Percentiles rank a stretch among this genome's conserved stretches.
Conservation (phyloP, 1,139 yeast species). For the Geotrichum europaeum region DNA sequence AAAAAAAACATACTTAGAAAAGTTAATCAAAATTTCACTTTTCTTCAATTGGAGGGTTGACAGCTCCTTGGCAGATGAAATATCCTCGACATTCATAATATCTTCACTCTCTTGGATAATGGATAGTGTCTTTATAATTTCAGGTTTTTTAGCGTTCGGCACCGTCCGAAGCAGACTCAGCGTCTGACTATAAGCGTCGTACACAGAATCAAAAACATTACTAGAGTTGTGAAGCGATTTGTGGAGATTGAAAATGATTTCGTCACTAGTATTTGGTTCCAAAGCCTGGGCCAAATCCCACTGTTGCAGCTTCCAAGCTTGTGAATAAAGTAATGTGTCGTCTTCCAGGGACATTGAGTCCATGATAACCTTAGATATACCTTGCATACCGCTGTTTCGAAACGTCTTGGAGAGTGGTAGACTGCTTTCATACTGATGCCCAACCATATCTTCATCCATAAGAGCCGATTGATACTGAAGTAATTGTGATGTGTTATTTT, state of each 20-base stretch:
- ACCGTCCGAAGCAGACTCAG: constrained; percentile 1
- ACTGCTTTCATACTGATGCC: background rate
- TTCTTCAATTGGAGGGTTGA: background rate
- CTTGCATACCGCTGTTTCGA: constrained; percentile 14
- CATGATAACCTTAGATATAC: constrained; percentile 14
- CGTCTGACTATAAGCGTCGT: constrained; percentile 6
- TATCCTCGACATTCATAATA: constrained; percentile 6
- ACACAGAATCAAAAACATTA: background rate
- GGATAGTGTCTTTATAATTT: constrained; percentile 7
- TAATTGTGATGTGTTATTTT: constrained; percentile 8
- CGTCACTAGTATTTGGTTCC: constrained; percentile 36
- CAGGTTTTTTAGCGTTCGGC: background rate
- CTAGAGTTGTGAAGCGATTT: constrained; percentile 2
- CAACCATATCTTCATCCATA: constrained; percentile 4
- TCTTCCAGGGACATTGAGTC: constrained; percentile 7
- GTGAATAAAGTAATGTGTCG: constrained; percentile 10
- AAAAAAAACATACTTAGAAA: constrained; percentile 8
- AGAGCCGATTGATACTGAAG: constrained; percentile 16
- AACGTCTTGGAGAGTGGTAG: constrained; percentile 8
- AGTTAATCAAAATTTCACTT: constrained; percentile 9
- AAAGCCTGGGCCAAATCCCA: constrained; percentile 55
- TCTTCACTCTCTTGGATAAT: constrained; percentile 16
- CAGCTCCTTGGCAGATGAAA: background rate
- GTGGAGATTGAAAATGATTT: constrained; percentile 39
- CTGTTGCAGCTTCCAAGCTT: constrained; percentile 57